phyloP scores from a whole-genome alignment of 2,329 filamentous ascomycete genomes.

The Kalaharituber pfeilii region DNA sequence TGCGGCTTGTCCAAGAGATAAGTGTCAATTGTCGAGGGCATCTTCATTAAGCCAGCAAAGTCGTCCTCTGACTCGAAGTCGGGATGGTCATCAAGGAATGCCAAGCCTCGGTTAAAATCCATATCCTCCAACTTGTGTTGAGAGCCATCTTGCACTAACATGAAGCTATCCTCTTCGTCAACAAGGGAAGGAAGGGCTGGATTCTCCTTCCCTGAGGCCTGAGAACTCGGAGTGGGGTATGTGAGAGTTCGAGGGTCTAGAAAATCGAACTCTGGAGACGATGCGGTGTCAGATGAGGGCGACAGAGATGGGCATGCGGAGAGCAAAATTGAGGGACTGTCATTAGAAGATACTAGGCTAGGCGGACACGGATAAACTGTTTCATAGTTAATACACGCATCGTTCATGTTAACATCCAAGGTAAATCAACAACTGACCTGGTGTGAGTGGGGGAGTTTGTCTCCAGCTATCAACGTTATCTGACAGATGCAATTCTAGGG shows the following conservation, averaged over 20 bases:
- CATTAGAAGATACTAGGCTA: constrained; percentile 17
- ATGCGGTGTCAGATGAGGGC: constrained; percentile 21
- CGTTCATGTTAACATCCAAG: constrained; percentile 5
- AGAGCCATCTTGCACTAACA: constrained; percentile 9
- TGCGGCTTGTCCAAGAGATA: neutral
- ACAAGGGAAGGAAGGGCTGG: constrained; percentile 18
- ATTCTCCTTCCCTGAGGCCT: constrained; percentile 18
- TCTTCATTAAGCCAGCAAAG: neutral
- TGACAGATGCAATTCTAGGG: constrained; percentile 20
- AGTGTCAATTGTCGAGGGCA: neutral
- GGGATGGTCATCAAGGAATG: neutral
- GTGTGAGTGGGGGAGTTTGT: constrained; percentile 18
- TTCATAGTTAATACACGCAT: neutral
- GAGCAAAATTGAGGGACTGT: constrained; percentile 20
- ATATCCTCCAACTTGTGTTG: constrained; percentile 14
- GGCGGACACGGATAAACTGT: constrained; percentile 18
- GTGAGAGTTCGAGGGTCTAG: constrained; percentile 22
- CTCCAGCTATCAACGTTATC: constrained; percentile 16
- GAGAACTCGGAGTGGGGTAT: constrained; percentile 20
- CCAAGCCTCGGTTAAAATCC: constrained; percentile 12
- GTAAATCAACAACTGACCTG: constrained; percentile 18
- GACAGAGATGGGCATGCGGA: constrained; percentile 22
- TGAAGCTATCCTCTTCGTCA: constrained; percentile 20
- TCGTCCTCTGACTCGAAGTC: constrained; percentile 12
- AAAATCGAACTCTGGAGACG: constrained; percentile 19